Evolutionary conservation across 169 alveolate species (phyloP).

Genomic region (Eimeria praecox): DNA sequence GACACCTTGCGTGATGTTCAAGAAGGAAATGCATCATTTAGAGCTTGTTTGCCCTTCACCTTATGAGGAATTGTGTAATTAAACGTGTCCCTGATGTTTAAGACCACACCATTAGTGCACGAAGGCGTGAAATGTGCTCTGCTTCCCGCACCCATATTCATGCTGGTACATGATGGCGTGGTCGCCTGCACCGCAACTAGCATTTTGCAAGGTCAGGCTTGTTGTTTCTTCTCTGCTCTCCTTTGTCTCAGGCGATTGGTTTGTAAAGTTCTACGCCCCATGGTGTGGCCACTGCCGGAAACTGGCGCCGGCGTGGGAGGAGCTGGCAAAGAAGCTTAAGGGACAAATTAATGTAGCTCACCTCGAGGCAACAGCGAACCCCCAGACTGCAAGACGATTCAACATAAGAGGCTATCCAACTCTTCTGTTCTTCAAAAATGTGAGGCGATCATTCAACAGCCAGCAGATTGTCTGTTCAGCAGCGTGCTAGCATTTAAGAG

Average conservation of each 20-base stretch:
- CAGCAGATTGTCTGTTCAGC: neutral
- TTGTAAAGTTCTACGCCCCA: slow-evolving; percentile 96
- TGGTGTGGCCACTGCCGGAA: slow-evolving; percentile 96
- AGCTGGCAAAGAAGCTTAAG: slow-evolving; percentile 94
- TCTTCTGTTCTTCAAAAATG: slow-evolving; percentile 94
- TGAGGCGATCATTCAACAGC: slow-evolving; percentile 29
- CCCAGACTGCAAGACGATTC: slow-evolving; percentile 89
- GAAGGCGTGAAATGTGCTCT: neutral
- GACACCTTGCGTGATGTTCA: neutral
- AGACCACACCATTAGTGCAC: neutral
- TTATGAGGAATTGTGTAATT: neutral
- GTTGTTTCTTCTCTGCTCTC: neutral
- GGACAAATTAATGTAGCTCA: slow-evolving; percentile 90
- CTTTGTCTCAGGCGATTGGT: slow-evolving; percentile 89
- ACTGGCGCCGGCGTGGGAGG: slow-evolving; percentile 96
- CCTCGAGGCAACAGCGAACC: slow-evolving; percentile 90
- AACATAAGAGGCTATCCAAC: slow-evolving; percentile 98
- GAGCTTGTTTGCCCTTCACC: neutral
- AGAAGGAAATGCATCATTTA: neutral
- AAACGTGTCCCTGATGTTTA: neutral
- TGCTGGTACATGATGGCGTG: neutral
- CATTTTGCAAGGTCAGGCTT: neutral
- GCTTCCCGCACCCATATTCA: neutral
- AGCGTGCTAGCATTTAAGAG: neutral
- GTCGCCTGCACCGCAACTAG: neutral